Evolutionary conservation across 257 asterid genomes (phyloP).

Genomic region (Verbascum thapsus): DNA sequence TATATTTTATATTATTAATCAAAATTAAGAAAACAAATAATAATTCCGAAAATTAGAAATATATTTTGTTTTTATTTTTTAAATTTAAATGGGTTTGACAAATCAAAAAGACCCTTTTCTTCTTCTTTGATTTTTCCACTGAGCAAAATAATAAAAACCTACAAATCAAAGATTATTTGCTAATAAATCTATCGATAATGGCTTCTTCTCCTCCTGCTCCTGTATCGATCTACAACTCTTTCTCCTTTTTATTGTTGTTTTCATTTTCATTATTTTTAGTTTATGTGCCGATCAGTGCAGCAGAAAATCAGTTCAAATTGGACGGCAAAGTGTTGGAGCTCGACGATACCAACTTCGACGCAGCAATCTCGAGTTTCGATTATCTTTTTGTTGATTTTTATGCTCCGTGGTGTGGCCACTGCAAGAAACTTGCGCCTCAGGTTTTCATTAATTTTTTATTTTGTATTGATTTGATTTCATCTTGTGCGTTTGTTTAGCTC

Average conservation of each 20-base stretch:
- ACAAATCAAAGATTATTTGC: conserved; percentile 1
- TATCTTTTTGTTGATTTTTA: conserved; percentile 83
- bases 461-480: background rate
- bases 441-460: conserved; percentile 34
- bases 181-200: conserved; percentile 26
- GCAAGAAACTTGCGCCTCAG: conserved; percentile 96
- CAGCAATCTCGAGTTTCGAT: conserved; percentile 81
- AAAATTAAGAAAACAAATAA: no score
- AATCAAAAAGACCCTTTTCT: no score
- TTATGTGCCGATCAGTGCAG: conserved; percentile 37
- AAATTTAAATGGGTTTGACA: no score
- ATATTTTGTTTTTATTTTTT: no score
- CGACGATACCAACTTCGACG: conserved; percentile 76
- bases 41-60: no score
- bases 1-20: no score
- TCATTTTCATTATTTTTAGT: conserved; percentile 18
- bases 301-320: conserved; percentile 49
- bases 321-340: conserved; percentile 89
- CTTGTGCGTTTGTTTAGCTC: background rate
- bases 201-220: conserved; percentile 34
- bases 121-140: background rate
- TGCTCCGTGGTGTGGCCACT: conserved; percentile 98
- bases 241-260: conserved; percentile 4
- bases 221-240: conserved; percentile 32
- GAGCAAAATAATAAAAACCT: conserved; percentile 1